Base-by-base conservation (phyloP, 805 yeast genomes). In the Candida oleophila region DNA sequence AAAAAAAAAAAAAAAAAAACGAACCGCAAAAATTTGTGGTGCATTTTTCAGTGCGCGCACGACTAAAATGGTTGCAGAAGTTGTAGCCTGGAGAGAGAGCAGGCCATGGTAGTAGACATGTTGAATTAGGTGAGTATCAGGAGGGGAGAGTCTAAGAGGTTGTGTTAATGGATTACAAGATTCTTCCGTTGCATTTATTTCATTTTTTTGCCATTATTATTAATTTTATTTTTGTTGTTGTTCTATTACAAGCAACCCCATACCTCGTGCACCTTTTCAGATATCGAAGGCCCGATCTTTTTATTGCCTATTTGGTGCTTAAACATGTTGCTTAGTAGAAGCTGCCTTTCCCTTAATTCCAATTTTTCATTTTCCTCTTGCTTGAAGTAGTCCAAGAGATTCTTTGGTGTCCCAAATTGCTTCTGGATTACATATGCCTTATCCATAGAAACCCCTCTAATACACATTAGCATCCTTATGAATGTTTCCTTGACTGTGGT, bases 391-490 rank as follows among this genome's bases (percentile, higher is more conserved):
- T 73, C 69, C 11, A 84, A 60, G n/a, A 92, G 70, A 16, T 58
- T 61, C 32, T 68, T 67, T 0, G 97, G 94, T 0, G 97, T 91
- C 2, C 82, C 81, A 58, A 74, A 94, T 37, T 74, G 61, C 16
- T 71, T 69, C 64, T 91, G 97, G 8, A 94, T 82, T 5, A 81
- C 80, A 8, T 81, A 59, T 0, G 99, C 99, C 60, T 87, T 89
- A 51, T 92, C 97, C 25, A 88, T 66, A 0, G 96, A 81, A 1
- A 94, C 73, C 0, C 98, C 99, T 49, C 80, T 77, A 2, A 87
- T 76, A 2, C 90, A 79, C 85, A 90, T 81, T 19, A 94, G 74
- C 84, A 89, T 82, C 39, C 79, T 72, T 1, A 89, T 67, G 55
- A 82, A 92, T 55, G 89, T 67, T 51, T 92, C 97, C 40, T 81